A percentile compares a stretch with the other conserved stretches of the same genome.
phyloP scores from a whole-genome alignment of 257 asterid species.

The Solanum chiquidenum region DNA sequence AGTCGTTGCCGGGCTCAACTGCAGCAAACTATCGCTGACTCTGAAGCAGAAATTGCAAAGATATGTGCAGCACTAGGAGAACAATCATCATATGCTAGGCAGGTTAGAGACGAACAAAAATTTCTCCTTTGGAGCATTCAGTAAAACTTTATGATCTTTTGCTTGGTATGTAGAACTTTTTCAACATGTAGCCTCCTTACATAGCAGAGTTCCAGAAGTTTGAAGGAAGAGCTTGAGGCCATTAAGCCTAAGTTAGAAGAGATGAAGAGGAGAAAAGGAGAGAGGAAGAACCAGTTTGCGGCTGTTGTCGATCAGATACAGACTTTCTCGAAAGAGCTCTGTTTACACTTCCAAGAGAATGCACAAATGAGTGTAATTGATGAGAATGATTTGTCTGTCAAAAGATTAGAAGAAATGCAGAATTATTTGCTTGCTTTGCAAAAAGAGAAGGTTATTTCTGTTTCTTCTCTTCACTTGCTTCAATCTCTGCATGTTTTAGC shows the following conservation, averaged over 20 bases:
- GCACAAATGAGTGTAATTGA: slow-evolving; percentile 14
- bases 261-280: slow-evolving; percentile 46
- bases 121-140: neutral
- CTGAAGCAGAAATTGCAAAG: slow-evolving; percentile 68
- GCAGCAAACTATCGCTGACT: slow-evolving; percentile 58
- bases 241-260: slow-evolving; percentile 58
- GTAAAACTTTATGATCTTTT: neutral
- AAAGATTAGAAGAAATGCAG: slow-evolving; percentile 49
- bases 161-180: neutral
- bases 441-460: slow-evolving; percentile 48
- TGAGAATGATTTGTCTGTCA: slow-evolving; percentile 65
- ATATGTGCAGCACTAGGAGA: slow-evolving; percentile 67
- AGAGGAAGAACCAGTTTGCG: slow-evolving; percentile 50
- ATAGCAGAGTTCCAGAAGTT: slow-evolving; percentile 47
- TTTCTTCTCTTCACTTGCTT: neutral
- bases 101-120: slow-evolving; percentile 26
- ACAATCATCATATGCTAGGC: slow-evolving; percentile 25
- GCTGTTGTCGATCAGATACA: slow-evolving; percentile 57
- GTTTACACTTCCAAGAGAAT: slow-evolving; percentile 23
- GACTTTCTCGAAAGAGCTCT: slow-evolving; percentile 46
- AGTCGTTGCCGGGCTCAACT: slow-evolving; percentile 57
- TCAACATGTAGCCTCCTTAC: neutral
- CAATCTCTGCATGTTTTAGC: neutral
- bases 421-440: slow-evolving; percentile 43
- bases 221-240: slow-evolving; percentile 51